A percentile compares a stretch with the other conserved stretches of the same genome.
phyloP scores from a whole-genome alignment of 495 filamentous ascomycete species.

The Hypoxylon fragiforme region DNA sequence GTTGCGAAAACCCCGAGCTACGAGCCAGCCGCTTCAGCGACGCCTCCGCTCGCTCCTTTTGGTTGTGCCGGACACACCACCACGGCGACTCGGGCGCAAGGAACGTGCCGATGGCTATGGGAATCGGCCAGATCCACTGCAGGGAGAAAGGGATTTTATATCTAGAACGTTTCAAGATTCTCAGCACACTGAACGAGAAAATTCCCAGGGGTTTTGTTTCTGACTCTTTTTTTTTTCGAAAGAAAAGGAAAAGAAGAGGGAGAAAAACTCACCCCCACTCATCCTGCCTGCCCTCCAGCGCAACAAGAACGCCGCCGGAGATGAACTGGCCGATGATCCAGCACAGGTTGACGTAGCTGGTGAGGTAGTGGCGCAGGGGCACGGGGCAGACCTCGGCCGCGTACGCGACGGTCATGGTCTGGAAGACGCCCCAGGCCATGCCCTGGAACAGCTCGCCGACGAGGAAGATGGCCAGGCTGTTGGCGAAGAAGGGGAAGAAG shows the following conservation, averaged over 20 bases:
- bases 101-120: slow-evolving; percentile 54
- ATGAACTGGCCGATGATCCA: slow-evolving; percentile 65
- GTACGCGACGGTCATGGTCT: slow-evolving; percentile 56
- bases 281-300: slow-evolving; percentile 38
- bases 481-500: slow-evolving; percentile 65
- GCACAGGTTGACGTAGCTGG: slow-evolving; percentile 68
- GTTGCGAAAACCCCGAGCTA: slow-evolving; percentile 35
- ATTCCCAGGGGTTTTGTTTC: too few species aligned
- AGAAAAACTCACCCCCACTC: slow-evolving; percentile 47
- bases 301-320: slow-evolving; percentile 51
- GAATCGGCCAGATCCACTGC: slow-evolving; percentile 60
- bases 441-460: slow-evolving; percentile 71
- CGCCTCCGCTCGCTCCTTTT: slow-evolving; percentile 47
- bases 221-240: too few species aligned
- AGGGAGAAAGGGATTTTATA: slow-evolving; percentile 61
- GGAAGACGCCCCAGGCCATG: slow-evolving; percentile 70
- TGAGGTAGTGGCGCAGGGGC: slow-evolving; percentile 61
- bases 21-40: slow-evolving; percentile 60
- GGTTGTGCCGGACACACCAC: slow-evolving; percentile 69
- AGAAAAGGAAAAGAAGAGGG: not conserved
- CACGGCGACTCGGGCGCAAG: slow-evolving; percentile 77
- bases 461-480: slow-evolving; percentile 61
- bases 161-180: slow-evolving; percentile 12
- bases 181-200: too few species aligned
- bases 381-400: slow-evolving; percentile 65